Percentiles rank a stretch among this genome's conserved stretches.
phyloP scores from a whole-genome alignment of 23 red algal species.

The Gracilaria domingensis region DNA sequence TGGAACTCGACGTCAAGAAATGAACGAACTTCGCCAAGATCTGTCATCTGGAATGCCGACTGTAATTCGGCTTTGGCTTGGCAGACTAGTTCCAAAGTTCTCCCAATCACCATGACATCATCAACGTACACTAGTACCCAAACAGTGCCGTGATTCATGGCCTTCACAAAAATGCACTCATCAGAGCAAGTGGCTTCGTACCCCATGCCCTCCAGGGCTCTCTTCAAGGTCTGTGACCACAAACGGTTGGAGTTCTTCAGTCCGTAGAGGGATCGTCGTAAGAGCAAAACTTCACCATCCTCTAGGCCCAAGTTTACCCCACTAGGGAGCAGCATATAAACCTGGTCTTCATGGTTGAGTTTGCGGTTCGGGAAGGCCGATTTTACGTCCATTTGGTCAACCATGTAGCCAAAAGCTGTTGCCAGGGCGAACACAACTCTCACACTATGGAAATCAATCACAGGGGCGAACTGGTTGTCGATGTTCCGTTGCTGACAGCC shows the following conservation, averaged over 20 bases:
- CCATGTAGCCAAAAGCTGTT: background rate
- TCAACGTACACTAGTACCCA: constrained; percentile 24
- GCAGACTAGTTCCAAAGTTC: background rate
- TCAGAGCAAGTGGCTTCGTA: background rate
- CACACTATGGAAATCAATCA: background rate
- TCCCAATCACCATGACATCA: background rate
- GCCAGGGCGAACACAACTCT: too few species aligned
- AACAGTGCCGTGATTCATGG: background rate
- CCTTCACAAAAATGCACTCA: constrained; percentile 16
- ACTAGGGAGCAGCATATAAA: constrained; percentile 18
- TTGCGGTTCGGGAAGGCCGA: constrained; percentile 6
- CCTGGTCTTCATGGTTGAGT: background rate
- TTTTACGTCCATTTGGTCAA: constrained; percentile 35
- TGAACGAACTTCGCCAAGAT: constrained; percentile 17
- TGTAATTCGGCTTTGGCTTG: constrained; percentile 13
- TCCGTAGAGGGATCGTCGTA: background rate
- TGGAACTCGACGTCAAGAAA: constrained; percentile 28
- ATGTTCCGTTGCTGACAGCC: constrained; percentile 17
- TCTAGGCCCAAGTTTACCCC: background rate
- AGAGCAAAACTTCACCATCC: constrained; percentile 4
- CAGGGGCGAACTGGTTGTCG: constrained; percentile 11
- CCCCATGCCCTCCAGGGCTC: background rate
- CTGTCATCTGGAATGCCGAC: constrained; percentile 1
- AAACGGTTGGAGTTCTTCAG: constrained; percentile 12
- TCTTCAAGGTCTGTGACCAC: background rate